These are phyloP conservation scores for Kazachstania kunashirensis DNA, from an alignment of 805 yeast species.

Conservation along the genomic window DNA sequence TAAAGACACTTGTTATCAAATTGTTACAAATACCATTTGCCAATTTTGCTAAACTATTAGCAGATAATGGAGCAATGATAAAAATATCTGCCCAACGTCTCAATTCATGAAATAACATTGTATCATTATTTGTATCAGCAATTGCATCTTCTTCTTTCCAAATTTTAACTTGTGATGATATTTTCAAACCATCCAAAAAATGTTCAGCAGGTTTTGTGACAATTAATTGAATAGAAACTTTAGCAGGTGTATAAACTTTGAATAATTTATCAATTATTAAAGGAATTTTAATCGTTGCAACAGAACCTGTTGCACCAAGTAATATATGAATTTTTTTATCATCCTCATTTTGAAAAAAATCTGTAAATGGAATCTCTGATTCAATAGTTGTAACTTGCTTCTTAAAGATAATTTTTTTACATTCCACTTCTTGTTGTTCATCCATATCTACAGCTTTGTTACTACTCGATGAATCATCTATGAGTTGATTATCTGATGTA, in stretches of 20 bases:
- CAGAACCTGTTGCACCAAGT: slow-evolving; percentile 91
- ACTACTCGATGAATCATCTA: slow-evolving; percentile 1
- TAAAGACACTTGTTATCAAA: slow-evolving; percentile 57
- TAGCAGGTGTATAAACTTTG: slow-evolving; percentile 63
- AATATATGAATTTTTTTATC: slow-evolving; percentile 82
- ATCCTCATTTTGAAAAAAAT: slow-evolving; percentile 60
- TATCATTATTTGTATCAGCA: slow-evolving; percentile 38
- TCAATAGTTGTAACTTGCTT: slow-evolving; percentile 6
- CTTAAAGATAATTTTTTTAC: slow-evolving; percentile 4
- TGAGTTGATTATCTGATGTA: neutral
- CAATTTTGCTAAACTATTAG: slow-evolving; percentile 68
- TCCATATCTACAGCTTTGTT: no score
- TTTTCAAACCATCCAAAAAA: slow-evolving; percentile 51
- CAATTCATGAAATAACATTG: slow-evolving; percentile 67
- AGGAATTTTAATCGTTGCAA: slow-evolving; percentile 91
- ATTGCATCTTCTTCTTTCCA: slow-evolving; percentile 76
- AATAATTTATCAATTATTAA: slow-evolving; percentile 77
- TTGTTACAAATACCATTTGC: slow-evolving; percentile 73
- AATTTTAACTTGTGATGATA: slow-evolving; percentile 65
- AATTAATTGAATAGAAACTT: slow-evolving; percentile 74
- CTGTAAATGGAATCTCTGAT: slow-evolving; percentile 66
- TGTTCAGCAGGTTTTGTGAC: slow-evolving; percentile 71
- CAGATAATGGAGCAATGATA: slow-evolving; percentile 67
- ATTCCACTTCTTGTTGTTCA: neutral
- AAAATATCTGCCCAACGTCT: slow-evolving; percentile 81